Conservation (phyloP, 1,284 basidiomycete genomes). For the Ganoderma sinense region DNA sequence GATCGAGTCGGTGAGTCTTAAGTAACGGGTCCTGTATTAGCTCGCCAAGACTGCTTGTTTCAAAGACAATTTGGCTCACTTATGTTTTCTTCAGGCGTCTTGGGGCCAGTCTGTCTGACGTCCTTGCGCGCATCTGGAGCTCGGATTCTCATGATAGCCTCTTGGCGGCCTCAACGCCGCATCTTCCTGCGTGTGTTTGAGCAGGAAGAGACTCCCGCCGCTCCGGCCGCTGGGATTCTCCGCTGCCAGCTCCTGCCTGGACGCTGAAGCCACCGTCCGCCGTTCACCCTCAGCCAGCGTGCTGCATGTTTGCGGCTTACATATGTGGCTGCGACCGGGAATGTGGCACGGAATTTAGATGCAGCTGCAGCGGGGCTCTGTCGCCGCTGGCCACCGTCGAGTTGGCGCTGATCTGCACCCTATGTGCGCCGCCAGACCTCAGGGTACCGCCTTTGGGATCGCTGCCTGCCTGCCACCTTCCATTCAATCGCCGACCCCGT, state of each 20-base stretch:
- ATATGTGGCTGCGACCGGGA: constrained; percentile 1
- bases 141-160: neutral
- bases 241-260: neutral
- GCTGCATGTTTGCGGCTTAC: neutral
- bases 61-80: neutral
- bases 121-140: neutral
- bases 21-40: neutral
- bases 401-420: neutral
- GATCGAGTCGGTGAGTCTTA: neutral
- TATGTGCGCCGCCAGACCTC: neutral
- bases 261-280: neutral
- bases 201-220: neutral
- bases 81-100: neutral
- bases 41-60: neutral
- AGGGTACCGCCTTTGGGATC: neutral
- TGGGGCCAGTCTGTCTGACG: neutral
- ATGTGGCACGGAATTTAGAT: neutral
- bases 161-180: neutral
- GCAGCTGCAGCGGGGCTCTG: neutral
- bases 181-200: neutral
- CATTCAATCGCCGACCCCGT: neutral
- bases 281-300: neutral
- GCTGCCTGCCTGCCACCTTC: neutral
- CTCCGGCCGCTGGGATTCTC: neutral
- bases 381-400: neutral